These are phyloP conservation scores for Mycena alexandri DNA, from an alignment of 768 basidiomycete genomes.

Conservation along the genomic window DNA sequence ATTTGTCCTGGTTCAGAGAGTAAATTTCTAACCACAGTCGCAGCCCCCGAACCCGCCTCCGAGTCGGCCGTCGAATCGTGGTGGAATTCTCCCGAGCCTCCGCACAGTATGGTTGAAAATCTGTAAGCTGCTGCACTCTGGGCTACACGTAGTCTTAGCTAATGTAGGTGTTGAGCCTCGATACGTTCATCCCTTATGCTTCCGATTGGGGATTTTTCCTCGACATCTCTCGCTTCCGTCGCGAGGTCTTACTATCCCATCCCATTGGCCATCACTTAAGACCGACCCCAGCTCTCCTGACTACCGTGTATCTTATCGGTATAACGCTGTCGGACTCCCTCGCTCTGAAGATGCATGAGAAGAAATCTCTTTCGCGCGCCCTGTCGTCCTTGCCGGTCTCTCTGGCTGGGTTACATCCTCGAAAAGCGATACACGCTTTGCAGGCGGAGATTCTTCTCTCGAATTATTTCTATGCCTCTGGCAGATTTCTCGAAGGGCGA, in stretches of 20 bases:
- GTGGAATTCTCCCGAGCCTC: conserved; percentile 25
- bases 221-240: conserved; percentile 52
- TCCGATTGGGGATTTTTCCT: conserved; percentile 63
- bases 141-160: not conserved
- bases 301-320: conserved; percentile 44
- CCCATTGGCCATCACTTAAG: conserved; percentile 40
- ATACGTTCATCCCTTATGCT: conserved; percentile 51
- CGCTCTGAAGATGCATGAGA: conserved; percentile 17
- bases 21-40: not conserved
- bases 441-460: conserved; percentile 59
- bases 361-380: conserved; percentile 48
- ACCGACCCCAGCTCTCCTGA: conserved; percentile 42
- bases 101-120: not conserved
- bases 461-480: conserved; percentile 56
- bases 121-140: not conserved
- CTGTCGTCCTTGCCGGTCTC: conserved; percentile 41
- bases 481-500: conserved; percentile 50
- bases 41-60: not conserved
- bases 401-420: conserved; percentile 42
- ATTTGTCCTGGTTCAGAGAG: not conserved
- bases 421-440: conserved; percentile 47
- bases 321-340: conserved; percentile 14
- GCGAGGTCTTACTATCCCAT: conserved; percentile 39
- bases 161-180: conserved; percentile 13
- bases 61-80: conserved; percentile 8